These are phyloP conservation scores for Cinchona pubescens DNA, from an alignment of 257 asterid genomes.

Conservation along the genomic window DNA sequence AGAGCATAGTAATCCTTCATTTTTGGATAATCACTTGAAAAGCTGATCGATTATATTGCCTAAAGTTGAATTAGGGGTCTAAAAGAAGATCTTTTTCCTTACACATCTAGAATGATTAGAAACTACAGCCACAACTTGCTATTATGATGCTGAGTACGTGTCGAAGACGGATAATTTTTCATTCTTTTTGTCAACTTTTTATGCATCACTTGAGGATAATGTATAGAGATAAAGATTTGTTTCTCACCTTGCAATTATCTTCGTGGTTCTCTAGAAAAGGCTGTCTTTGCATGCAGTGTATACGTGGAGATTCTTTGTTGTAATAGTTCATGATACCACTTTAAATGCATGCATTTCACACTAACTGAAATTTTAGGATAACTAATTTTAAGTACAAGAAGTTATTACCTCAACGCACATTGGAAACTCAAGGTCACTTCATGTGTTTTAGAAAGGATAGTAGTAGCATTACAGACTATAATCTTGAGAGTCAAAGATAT, in stretches of 20 bases:
- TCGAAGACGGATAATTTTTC: neutral
- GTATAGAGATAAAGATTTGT: neutral
- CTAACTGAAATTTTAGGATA: no score
- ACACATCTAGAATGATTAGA: neutral
- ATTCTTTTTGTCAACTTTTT: neutral
- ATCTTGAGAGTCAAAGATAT: no score
- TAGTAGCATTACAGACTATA: no score
- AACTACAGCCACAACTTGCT: neutral
- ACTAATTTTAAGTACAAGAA: no score
- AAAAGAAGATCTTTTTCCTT: no score
- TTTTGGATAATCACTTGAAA: neutral
- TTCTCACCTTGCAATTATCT: slow-evolving; percentile 2
- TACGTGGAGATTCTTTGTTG: neutral
- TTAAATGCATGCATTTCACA: no score
- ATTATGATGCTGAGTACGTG: neutral
- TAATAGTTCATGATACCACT: neutral
- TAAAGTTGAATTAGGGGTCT: neutral
- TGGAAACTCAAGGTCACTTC: no score
- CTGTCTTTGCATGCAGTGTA: neutral
- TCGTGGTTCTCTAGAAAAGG: neutral
- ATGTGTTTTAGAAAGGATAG: no score
- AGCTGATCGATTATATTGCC: neutral
- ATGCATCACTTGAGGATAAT: neutral
- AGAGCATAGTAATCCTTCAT: slow-evolving; percentile 1
- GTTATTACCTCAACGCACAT: no score